These are phyloP conservation scores for Colletotrichum gigasporum DNA, from an alignment of 2,329 filamentous ascomycete species.

Conservation along the genomic window DNA sequence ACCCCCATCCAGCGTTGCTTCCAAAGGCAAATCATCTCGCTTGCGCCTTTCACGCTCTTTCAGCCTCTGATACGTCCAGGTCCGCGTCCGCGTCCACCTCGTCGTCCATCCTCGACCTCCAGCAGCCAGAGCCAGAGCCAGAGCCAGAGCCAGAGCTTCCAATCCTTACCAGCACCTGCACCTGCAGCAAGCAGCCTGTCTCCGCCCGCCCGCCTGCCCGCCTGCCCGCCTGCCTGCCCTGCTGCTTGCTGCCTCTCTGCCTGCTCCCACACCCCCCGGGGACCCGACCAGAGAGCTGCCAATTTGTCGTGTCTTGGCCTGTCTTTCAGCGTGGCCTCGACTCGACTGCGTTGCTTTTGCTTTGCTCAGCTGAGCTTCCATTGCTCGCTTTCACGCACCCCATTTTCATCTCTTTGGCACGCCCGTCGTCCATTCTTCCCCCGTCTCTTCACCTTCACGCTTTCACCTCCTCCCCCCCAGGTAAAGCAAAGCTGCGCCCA, in stretches of 20 bases:
- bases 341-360: not conserved
- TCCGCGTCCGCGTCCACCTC: constrained; percentile 35
- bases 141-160: too few species aligned
- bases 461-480: constrained; percentile 33
- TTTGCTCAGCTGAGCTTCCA: not conserved
- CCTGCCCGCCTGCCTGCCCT: not conserved
- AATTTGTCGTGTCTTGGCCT: not conserved
- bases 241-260: not conserved
- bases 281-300: constrained; percentile 1
- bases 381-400: not conserved
- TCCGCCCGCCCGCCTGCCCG: not conserved
- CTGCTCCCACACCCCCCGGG: not conserved
- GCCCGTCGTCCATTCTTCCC: constrained; percentile 7
- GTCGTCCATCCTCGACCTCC: too few species aligned
- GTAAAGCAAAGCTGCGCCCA: constrained; percentile 1
- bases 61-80: constrained; percentile 54
- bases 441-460: not conserved
- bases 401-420: constrained; percentile 13
- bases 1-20: constrained; percentile 49
- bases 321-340: not conserved
- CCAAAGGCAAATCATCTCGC: constrained; percentile 61
- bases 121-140: too few species aligned
- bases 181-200: too few species aligned
- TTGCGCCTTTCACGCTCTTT: constrained; percentile 56
- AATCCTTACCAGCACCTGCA: not conserved